These are phyloP conservation scores for Jamesozyma gamospora DNA, from an alignment of 805 yeast species.

Conservation along the genomic window DNA sequence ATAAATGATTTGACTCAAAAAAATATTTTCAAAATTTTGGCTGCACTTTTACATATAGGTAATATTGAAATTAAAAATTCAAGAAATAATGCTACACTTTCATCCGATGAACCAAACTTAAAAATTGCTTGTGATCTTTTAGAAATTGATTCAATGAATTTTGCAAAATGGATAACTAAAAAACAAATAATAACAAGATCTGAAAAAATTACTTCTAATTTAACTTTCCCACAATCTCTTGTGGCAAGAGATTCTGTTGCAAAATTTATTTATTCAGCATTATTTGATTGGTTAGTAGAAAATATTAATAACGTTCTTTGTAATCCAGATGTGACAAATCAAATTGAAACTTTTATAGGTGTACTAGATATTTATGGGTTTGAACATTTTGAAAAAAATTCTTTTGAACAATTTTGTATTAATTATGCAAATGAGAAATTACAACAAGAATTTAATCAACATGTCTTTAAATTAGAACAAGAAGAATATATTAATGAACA, in stretches of 20 bases:
- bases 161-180: conserved; percentile 87
- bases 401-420: conserved; percentile 95
- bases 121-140: conserved; percentile 74
- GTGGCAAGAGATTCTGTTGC: conserved; percentile 97
- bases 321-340: conserved; percentile 52
- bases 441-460: conserved; percentile 96
- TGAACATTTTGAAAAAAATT: conserved; percentile 88
- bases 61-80: conserved; percentile 81
- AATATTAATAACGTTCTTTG: conserved; percentile 76
- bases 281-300: conserved; percentile 91
- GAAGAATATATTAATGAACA: conserved; percentile 88
- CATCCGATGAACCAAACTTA: conserved; percentile 79
- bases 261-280: conserved; percentile 81
- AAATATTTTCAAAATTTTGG: conserved; percentile 66
- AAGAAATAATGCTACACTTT: conserved; percentile 68
- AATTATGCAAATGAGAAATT: conserved; percentile 94
- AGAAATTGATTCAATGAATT: conserved; percentile 61
- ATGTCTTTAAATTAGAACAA: conserved; percentile 93
- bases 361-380: conserved; percentile 96
- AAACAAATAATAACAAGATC: conserved; percentile 88
- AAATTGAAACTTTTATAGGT: conserved; percentile 74
- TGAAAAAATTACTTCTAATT: conserved; percentile 79
- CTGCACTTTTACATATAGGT: conserved; percentile 88
- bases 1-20: conserved; percentile 48
- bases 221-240: conserved; percentile 71